These are phyloP conservation scores for Elsinoe perseae DNA, from an alignment of 2,329 filamentous ascomycete genomes.

Conservation along the genomic window DNA sequence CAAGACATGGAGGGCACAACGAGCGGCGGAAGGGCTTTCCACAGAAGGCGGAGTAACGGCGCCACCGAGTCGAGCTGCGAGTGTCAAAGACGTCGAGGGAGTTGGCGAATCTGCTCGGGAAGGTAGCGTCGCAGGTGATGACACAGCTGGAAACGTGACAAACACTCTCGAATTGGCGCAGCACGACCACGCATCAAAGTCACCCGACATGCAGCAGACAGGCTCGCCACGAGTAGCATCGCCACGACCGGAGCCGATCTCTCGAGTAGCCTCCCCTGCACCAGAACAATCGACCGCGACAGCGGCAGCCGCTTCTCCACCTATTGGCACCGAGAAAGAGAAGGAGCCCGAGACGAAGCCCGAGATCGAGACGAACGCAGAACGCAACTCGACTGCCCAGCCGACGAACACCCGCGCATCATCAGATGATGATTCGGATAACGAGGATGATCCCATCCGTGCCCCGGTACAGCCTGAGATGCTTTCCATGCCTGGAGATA, in stretches of 20 bases:
- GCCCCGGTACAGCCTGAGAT: conserved; percentile 75
- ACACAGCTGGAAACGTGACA: conserved; percentile 16
- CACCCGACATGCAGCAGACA: conserved; percentile 9
- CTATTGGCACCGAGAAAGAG: not conserved
- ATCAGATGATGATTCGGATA: conserved; percentile 41
- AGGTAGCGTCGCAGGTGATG: conserved; percentile 20
- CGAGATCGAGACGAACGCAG: conserved; percentile 23
- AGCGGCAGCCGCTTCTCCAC: conserved; percentile 13
- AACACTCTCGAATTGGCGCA: conserved; percentile 36
- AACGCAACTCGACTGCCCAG: conserved; percentile 24
- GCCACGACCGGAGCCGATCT: not conserved
- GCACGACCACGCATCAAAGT: conserved; percentile 40
- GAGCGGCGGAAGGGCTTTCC: conserved; percentile 75
- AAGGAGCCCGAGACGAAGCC: conserved; percentile 9
- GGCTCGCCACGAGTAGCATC: not conserved
- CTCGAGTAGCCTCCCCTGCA: conserved; percentile 19
- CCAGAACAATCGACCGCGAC: conserved; percentile 8
- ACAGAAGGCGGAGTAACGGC: conserved; percentile 75
- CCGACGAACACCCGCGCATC: conserved; percentile 4
- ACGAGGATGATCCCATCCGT: conserved; percentile 72
- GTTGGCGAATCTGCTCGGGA: conserved; percentile 20
- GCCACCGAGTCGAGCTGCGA: conserved; percentile 63
- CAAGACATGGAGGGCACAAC: conserved; percentile 82
- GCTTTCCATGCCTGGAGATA: conserved; percentile 74
- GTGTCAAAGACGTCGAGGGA: conserved; percentile 58